Evolutionary conservation across 2,329 filamentous ascomycete species (phyloP).

Genomic region (Cercospora sp.): DNA sequence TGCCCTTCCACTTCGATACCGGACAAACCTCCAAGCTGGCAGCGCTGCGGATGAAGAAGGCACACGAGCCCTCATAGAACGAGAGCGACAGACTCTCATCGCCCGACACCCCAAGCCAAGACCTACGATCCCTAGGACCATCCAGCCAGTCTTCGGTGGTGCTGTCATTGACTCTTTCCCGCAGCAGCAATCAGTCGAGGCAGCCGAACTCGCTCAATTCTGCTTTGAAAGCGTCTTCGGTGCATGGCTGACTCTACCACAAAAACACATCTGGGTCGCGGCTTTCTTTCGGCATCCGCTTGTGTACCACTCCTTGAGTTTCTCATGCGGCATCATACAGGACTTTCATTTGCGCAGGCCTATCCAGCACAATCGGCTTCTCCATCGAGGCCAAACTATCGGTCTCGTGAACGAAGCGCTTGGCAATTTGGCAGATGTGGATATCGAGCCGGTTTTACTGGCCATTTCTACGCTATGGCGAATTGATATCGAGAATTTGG

Average conservation of each 20-base stretch:
- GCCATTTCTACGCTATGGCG: slow-evolving; percentile 19
- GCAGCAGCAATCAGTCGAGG: slow-evolving; percentile 8
- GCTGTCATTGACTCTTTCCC: slow-evolving; percentile 11
- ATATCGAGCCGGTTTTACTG: slow-evolving; percentile 20
- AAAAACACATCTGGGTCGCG: slow-evolving; percentile 16
- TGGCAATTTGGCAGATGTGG: slow-evolving; percentile 8
- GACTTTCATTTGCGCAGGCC: slow-evolving; percentile 10
- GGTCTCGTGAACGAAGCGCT: slow-evolving; percentile 17
- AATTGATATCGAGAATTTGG: slow-evolving; percentile 14
- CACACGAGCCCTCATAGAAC: background rate
- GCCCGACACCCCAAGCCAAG: background rate
- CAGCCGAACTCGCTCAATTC: slow-evolving; percentile 17
- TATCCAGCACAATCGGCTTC: slow-evolving; percentile 10
- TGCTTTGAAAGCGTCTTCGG: slow-evolving; percentile 17
- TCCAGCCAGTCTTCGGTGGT: slow-evolving; percentile 19
- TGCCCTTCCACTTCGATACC: background rate
- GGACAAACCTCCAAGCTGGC: background rate
- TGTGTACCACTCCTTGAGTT: slow-evolving; percentile 19
- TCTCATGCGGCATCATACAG: slow-evolving; percentile 16
- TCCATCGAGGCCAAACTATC: slow-evolving; percentile 11
- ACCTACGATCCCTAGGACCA: background rate
- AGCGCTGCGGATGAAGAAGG: background rate
- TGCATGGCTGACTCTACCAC: slow-evolving; percentile 8
- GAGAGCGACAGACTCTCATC: background rate
- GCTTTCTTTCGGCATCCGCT: slow-evolving; percentile 19